These are phyloP conservation scores for Echium plantagineum DNA, from an alignment of 257 asterid species.

Conservation along the genomic window DNA sequence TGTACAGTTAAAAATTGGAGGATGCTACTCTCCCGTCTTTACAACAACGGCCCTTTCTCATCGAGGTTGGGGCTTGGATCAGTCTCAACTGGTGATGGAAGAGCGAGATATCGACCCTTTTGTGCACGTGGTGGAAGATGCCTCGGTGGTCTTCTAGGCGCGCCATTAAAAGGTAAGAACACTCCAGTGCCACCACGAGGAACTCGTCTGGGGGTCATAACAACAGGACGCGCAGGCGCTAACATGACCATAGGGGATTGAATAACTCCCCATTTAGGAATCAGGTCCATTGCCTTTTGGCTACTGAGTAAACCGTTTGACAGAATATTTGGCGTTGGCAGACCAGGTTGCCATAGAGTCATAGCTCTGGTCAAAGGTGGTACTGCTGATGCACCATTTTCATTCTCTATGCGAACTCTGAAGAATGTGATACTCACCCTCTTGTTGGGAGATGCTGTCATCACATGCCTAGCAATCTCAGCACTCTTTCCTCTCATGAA, in stretches of 20 bases:
- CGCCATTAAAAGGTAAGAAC: slow-evolving; percentile 63
- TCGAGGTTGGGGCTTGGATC: slow-evolving; percentile 29
- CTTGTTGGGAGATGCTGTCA: slow-evolving; percentile 80
- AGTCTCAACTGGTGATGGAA: slow-evolving; percentile 40
- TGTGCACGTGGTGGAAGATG: slow-evolving; percentile 95
- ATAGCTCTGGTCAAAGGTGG: slow-evolving; percentile 34
- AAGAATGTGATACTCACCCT: slow-evolving; percentile 79
- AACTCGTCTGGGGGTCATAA: slow-evolving; percentile 41
- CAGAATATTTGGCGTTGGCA: slow-evolving; percentile 32
- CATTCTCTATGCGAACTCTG: slow-evolving; percentile 50
- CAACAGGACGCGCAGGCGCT: slow-evolving; percentile 53
- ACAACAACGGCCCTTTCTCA: slow-evolving; percentile 11
- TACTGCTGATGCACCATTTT: slow-evolving; percentile 19
- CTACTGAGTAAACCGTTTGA: slow-evolving; percentile 17
- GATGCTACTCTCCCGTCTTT: background rate
- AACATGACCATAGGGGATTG: slow-evolving; percentile 64
- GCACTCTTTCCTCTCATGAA: slow-evolving; percentile 96
- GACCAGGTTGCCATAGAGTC: slow-evolving; percentile 78
- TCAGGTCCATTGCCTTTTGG: slow-evolving; percentile 30
- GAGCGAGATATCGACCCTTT: slow-evolving; percentile 54
- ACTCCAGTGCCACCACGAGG: slow-evolving; percentile 85
- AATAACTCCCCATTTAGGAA: slow-evolving; percentile 68
- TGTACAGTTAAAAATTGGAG: background rate
- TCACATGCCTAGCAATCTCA: slow-evolving; percentile 83
- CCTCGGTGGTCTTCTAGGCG: slow-evolving; percentile 54